Percentiles rank a stretch among this genome's conserved stretches.
phyloP scores from a whole-genome alignment of 1,139 yeast species.

The Candida sp. region DNA sequence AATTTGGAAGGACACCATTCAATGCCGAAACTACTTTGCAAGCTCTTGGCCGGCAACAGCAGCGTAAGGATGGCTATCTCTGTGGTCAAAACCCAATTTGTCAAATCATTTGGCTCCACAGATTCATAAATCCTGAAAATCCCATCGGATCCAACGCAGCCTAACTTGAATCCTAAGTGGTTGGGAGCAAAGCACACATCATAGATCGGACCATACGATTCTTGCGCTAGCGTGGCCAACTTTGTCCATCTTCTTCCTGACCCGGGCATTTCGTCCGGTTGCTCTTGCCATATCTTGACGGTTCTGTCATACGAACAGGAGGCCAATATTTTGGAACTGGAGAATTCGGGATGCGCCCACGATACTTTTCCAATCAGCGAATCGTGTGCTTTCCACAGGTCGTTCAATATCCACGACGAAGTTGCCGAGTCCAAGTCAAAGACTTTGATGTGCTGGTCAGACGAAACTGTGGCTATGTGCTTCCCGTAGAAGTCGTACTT shows the following conservation, averaged over 20 bases:
- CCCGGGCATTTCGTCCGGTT: conserved; percentile 73
- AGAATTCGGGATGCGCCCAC: conserved; percentile 97
- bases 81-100: conserved; percentile 78
- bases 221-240: conserved; percentile 73
- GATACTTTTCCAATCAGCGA: conserved; percentile 79
- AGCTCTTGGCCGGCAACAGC: conserved; percentile 71
- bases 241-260: conserved; percentile 85
- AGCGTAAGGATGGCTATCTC: conserved; percentile 70
- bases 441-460: conserved; percentile 90
- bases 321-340: conserved; percentile 73
- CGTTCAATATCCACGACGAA: conserved; percentile 76
- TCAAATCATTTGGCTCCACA: conserved; percentile 82
- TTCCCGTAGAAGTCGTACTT: conserved; percentile 91
- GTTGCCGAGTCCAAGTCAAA: conserved; percentile 68
- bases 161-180: conserved; percentile 81
- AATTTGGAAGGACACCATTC: conserved; percentile 96
- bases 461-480: conserved; percentile 89
- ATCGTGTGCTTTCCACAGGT: conserved; percentile 96
- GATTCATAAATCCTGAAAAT: conserved; percentile 87
- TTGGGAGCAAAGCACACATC: conserved; percentile 91
- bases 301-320: conserved; percentile 92
- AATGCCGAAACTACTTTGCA: conserved; percentile 86
- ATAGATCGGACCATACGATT: conserved; percentile 87
- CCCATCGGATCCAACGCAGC: conserved; percentile 93
- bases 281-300: conserved; percentile 90